Evolutionary conservation across 1,284 basidiomycete species (phyloP), one percentile per base, ranked within the genome.

Genomic region (Sporisorium iseilematis-ciliati): DNA sequence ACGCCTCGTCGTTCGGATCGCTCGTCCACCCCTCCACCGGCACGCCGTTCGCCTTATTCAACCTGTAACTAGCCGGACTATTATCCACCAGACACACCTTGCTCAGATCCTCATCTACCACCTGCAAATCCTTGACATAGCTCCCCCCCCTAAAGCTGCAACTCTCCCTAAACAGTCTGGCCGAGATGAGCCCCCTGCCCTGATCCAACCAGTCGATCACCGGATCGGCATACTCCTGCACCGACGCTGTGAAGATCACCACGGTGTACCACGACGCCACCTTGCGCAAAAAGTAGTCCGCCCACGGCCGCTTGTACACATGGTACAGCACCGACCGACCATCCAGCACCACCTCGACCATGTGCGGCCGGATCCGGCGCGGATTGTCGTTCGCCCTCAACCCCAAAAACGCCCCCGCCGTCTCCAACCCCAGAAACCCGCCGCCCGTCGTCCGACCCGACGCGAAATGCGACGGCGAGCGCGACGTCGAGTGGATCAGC

Each of bases 201-300:
- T 92, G 94, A 84, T 99, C 96, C 65, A 99, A 88, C 96, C 97
- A 99, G 87, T 99, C 97, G 79, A 99, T 99, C 29, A 99, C 96
- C 0, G 97, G 96, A 87, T 99, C 96, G 64, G 96, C 96, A 85
- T 99, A 99, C 86, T 99, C 96, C 82, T 95, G 93, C 91, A 99
- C 94, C 7, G 95, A 97, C 1, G 96, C 97, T 20, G 96, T 99
- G 86, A 96, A 99, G 75, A 99, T 93, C 60, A 99, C 95, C 59
- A 99, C 91, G 2, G 95, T 97, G 87, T 99, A 99, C 96, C 96
- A 99, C 43, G 91, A 89, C 25, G 96, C 95, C 48, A 98, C 97
- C 63, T 83, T 83, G 42, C 80, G 68, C 38, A 84, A 45, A 50
- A 84, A 84, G 50, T 81, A 78, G 57, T 84, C 87, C 92, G 97